Evolutionary conservation across 495 filamentous ascomycete genomes (phyloP).

Genomic region (Talaromyces trachyspermus): DNA sequence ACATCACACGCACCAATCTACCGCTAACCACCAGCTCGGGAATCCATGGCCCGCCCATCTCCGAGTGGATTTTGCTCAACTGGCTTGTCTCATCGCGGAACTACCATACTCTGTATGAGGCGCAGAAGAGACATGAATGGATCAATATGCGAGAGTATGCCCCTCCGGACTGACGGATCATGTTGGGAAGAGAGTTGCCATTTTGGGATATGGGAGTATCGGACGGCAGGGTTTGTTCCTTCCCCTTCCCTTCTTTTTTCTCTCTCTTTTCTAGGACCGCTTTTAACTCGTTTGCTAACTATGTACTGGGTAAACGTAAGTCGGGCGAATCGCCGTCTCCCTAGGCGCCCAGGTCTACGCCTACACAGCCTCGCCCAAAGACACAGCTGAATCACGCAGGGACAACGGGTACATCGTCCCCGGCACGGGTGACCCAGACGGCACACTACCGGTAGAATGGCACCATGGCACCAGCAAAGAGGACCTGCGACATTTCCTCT

Average conservation of each 20-base stretch:
- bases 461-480: slow-evolving; percentile 52
- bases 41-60: slow-evolving; percentile 76
- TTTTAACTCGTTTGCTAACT: slow-evolving; percentile 1
- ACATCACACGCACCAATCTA: slow-evolving; percentile 57
- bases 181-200: slow-evolving; percentile 54
- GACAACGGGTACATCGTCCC: slow-evolving; percentile 60
- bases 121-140: slow-evolving; percentile 39
- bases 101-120: slow-evolving; percentile 37
- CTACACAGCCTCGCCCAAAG: slow-evolving; percentile 59
- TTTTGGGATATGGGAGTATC: slow-evolving; percentile 81
- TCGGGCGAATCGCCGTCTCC: slow-evolving; percentile 58
- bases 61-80: slow-evolving; percentile 65
- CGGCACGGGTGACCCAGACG: slow-evolving; percentile 64
- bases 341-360: slow-evolving; percentile 78
- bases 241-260: neutral
- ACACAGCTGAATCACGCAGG: slow-evolving; percentile 40
- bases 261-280: too few relatives aligned
- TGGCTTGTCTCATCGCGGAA: slow-evolving; percentile 49
- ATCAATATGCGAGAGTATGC: slow-evolving; percentile 6
- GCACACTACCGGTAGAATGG: slow-evolving; percentile 57
- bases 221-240: slow-evolving; percentile 52
- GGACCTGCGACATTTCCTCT: slow-evolving; percentile 52
- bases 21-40: slow-evolving; percentile 66
- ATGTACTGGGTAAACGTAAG: slow-evolving; percentile 12
- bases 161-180: slow-evolving; percentile 33